Conservation (phyloP, 768 basidiomycete species). For the Suillus paluster region DNA sequence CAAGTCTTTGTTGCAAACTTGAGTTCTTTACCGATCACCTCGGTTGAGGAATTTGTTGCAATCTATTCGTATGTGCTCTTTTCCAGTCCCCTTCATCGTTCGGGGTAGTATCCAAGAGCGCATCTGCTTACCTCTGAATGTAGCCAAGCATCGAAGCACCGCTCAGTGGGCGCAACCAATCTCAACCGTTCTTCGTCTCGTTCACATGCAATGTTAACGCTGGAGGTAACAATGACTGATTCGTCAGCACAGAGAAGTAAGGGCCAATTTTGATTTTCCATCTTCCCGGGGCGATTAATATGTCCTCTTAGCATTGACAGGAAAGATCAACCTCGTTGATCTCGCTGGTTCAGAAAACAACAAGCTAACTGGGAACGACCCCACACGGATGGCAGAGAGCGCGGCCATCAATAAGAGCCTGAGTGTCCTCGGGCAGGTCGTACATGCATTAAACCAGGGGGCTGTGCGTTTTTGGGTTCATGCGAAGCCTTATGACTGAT, state of each 20-base stretch:
- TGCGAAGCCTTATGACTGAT: slow-evolving; percentile 6
- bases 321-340: slow-evolving; percentile 87
- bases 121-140: slow-evolving; percentile 5
- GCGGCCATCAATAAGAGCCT: slow-evolving; percentile 90
- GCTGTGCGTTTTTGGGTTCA: slow-evolving; percentile 45
- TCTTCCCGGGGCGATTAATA: background rate
- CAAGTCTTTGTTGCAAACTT: slow-evolving; percentile 61
- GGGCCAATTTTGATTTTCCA: slow-evolving; percentile 20
- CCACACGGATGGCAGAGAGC: slow-evolving; percentile 86
- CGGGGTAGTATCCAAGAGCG: background rate
- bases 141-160: slow-evolving; percentile 75
- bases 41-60: slow-evolving; percentile 50
- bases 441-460: slow-evolving; percentile 79
- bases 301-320: slow-evolving; percentile 56
- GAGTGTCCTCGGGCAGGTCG: slow-evolving; percentile 86
- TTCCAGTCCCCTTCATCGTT: background rate
- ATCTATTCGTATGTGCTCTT: slow-evolving; percentile 47
- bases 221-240: slow-evolving; percentile 66
- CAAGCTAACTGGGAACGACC: slow-evolving; percentile 87
- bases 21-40: slow-evolving; percentile 40
- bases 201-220: slow-evolving; percentile 85
- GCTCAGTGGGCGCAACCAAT: slow-evolving; percentile 85
- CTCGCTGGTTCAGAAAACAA: slow-evolving; percentile 93
- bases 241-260: slow-evolving; percentile 56
- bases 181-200: slow-evolving; percentile 86